Conservation (phyloP, 2,329 filamentous ascomycete genomes). For the Xylariaceae sp. region DNA sequence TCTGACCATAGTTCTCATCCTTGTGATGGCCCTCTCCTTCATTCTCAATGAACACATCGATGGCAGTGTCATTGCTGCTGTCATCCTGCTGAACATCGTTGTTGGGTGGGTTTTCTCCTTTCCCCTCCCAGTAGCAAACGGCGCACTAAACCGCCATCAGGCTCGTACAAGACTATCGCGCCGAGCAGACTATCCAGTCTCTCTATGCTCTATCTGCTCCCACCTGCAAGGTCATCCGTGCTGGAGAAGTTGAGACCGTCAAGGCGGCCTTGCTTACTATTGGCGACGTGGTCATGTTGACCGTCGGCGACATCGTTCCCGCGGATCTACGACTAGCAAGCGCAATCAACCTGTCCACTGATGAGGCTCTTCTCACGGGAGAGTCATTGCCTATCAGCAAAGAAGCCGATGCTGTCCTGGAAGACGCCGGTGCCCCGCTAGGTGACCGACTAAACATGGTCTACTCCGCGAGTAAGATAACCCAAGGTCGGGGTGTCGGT, state of each 20-base stretch:
- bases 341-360: conserved; percentile 69
- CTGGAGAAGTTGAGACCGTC: conserved; percentile 45
- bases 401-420: conserved; percentile 52
- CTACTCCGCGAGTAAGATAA: conserved; percentile 69
- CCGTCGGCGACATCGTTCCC: conserved; percentile 64
- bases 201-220: conserved; percentile 55
- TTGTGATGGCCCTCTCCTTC: conserved; percentile 68
- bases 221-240: conserved; percentile 55
- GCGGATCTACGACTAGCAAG: conserved; percentile 63
- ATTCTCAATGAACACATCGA: conserved; percentile 62
- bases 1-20: conserved; percentile 68
- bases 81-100: conserved; percentile 63
- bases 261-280: conserved; percentile 57
- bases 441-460: conserved; percentile 68
- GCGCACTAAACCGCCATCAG: conserved; percentile 27
- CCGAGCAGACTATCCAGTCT: conserved; percentile 59
- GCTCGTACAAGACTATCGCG: conserved; percentile 57
- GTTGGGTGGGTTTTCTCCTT: conserved; percentile 48
- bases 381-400: conserved; percentile 69
- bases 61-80: conserved; percentile 58
- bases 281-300: conserved; percentile 61
- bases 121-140: conserved; percentile 4
- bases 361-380: conserved; percentile 71
- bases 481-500: conserved; percentile 63
- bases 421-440: conserved; percentile 51